phyloP scores from a whole-genome alignment of 495 filamentous ascomycete genomes.

The Aspergillus nidulans region DNA sequence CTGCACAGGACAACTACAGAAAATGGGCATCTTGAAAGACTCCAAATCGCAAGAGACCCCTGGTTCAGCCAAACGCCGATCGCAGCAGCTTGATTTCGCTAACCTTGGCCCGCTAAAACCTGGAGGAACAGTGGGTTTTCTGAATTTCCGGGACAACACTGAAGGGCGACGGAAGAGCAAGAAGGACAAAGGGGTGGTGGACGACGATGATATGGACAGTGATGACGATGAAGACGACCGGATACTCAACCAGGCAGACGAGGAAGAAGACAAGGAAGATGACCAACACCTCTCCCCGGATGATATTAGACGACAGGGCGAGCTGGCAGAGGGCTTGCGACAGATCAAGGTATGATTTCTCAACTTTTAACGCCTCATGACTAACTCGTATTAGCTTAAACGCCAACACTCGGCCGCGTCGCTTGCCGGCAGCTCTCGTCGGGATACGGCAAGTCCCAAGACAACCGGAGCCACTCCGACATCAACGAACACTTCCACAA shows the following conservation, averaged over 20 bases:
- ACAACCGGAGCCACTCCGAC: conserved; percentile 37
- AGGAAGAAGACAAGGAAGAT: conserved; percentile 68
- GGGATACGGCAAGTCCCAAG: conserved; percentile 40
- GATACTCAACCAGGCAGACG: conserved; percentile 59
- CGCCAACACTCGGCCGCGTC: conserved; percentile 87
- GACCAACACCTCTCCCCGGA: conserved; percentile 61
- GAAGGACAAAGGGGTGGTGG: conserved; percentile 46
- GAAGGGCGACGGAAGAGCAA: conserved; percentile 47
- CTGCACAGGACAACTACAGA: conserved; percentile 75
- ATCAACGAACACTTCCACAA: conserved; percentile 36
- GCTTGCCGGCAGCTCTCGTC: conserved; percentile 40
- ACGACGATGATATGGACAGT: conserved; percentile 68
- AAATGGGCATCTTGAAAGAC: conserved; percentile 79
- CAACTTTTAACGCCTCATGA: background rate
- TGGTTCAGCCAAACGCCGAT: conserved; percentile 62
- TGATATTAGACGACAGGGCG: conserved; percentile 76
- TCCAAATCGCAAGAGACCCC: conserved; percentile 56
- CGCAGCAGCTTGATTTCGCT: conserved; percentile 73
- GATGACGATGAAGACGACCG: conserved; percentile 60
- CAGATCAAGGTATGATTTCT: conserved; percentile 75
- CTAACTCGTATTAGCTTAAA: conserved; percentile 64
- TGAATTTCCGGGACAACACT: conserved; percentile 77
- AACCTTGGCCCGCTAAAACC: conserved; percentile 80
- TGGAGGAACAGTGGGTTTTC: conserved; percentile 80
- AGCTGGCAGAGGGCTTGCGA: conserved; percentile 84